Evolutionary conservation across 2,329 filamentous ascomycete species (phyloP), one percentile per base, ranked within the genome.

Genomic region (Lasiodiplodia sp.): DNA sequence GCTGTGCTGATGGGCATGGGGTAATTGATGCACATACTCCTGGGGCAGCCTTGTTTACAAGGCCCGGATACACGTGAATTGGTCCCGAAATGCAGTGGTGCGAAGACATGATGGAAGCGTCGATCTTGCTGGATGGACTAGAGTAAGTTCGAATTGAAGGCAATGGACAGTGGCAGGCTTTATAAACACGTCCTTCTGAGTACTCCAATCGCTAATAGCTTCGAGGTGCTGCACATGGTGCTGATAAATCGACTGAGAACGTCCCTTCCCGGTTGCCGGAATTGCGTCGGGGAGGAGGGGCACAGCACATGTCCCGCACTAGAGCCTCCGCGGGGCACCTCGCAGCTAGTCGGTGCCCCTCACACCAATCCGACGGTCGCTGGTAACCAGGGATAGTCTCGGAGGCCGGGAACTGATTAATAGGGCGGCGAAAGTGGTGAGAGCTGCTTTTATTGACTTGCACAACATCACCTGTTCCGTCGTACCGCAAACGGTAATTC

Each of bases 41-140:
- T 28, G 78, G 75, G 5, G 83, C 81, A 21, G 82, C 74, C 62
- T 76, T 78, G 74, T 85, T 85, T 55, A 76, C 73, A 68, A 79
- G 72, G 49, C 75, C 73, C 58, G 76, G 71, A 67, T 81, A 79
- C 47, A 73, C 75, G 40, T 74, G 72, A 12, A 75, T 73, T 6
- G 75, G 71, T 63, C 75, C 74, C 31, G 75, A 69, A 56, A 79
- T 66, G 25, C 72, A 77, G 72, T 80, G 77, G 44, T 72, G 70
- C 25, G 70, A 65, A 21, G 66, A 40, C 63, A 66, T 66, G 34
- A 23, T 12, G 28, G 63, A 34, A 25, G 23, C 4, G 37, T 44
- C 8, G 14, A 56, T 56, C 28, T 5, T 14, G 23, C 14, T 11
- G 5, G 6, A 18, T n/a, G 23, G 16, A 40, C 16, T 34, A 7